A percentile compares a stretch with the other conserved stretches of the same genome.
These are phyloP conservation scores for Parathielavia hyrcaniae DNA, from an alignment of 495 filamentous ascomycete genomes.

Conservation along the genomic window DNA sequence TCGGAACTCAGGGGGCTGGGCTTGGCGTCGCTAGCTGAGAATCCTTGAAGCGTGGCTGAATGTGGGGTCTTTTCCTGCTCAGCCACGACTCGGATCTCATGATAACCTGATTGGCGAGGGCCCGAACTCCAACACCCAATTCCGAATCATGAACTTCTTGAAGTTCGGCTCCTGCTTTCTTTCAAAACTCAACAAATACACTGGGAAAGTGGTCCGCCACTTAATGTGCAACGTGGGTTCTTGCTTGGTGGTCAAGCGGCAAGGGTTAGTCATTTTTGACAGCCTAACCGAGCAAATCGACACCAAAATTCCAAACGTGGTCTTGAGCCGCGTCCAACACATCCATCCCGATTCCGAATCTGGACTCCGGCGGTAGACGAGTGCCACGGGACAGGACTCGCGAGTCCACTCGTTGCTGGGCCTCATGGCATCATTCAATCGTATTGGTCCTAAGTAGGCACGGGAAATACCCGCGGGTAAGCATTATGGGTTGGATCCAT, in stretches of 20 bases:
- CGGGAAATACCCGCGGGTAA: too few relatives aligned
- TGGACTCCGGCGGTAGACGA: too few relatives aligned
- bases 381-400: too few relatives aligned
- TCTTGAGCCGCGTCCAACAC: background rate
- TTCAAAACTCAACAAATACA: too few relatives aligned
- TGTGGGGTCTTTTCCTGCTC: background rate
- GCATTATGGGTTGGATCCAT: too few relatives aligned
- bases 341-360: background rate
- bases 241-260: background rate
- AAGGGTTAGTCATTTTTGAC: background rate
- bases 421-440: background rate
- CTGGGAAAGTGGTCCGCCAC: too few relatives aligned
- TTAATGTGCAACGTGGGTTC: background rate
- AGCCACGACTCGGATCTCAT: constrained; percentile 4
- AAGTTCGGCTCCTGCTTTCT: background rate
- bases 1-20: constrained; percentile 15
- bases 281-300: background rate
- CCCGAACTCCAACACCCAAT: background rate
- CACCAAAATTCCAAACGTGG: background rate
- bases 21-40: background rate
- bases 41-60: constrained; percentile 1
- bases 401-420: constrained; percentile 3
- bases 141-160: background rate
- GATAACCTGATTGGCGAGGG: too few relatives aligned
- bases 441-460: too few relatives aligned